Base-by-base conservation (phyloP, 177 flowering plant genomes). In the Telopea speciosissima region DNA sequence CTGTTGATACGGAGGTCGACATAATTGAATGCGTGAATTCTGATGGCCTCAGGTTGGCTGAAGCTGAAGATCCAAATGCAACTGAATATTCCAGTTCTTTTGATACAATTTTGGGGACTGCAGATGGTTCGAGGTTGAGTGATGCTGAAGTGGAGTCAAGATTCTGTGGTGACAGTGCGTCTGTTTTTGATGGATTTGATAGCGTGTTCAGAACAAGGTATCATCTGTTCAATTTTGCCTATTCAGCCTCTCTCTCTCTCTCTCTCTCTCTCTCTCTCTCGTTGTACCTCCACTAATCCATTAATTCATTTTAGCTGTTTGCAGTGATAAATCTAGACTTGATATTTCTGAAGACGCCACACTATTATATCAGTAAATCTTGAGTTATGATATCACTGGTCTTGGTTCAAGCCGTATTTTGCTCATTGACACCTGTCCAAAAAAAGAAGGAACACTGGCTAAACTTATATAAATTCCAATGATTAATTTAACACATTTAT, bases 51-150 rank as follows among this genome's bases (percentile, higher is more conserved):
- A 75, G 68, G 76, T 69, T 79, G 24, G 68, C 60, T 58, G 78
- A 79, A 63, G 81, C 62, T 54, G 91, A 87, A 42, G 94, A 90
- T 63, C 90, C 94, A 24, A 86, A 90, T 77, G 93, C 86, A 19
- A 93, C 98, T 33, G 98, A 93, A 73, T 86, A 80, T 76, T 91
- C 98, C 21, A 91, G 97, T 76, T 93, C 98, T 45, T 93, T 93
- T 78, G 90, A 82, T 68, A 87, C 90, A 16, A n/a, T 70, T 13
- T 89, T 93, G 22, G 86, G 83, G 68, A 70, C 73, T 63, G 96
- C 82, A 63, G 84, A 81, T 72, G 74, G 63, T 73, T 81, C 85
- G 36, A 85, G 77, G 66, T 54, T 81, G 54, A 90, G 96, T 73
- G 97, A 93, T 66, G 84, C 80, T 64, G 98, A 93, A 80, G 96